Evolutionary conservation across 345 rosid genomes (phyloP).

Genomic region (Trapa incisa): DNA sequence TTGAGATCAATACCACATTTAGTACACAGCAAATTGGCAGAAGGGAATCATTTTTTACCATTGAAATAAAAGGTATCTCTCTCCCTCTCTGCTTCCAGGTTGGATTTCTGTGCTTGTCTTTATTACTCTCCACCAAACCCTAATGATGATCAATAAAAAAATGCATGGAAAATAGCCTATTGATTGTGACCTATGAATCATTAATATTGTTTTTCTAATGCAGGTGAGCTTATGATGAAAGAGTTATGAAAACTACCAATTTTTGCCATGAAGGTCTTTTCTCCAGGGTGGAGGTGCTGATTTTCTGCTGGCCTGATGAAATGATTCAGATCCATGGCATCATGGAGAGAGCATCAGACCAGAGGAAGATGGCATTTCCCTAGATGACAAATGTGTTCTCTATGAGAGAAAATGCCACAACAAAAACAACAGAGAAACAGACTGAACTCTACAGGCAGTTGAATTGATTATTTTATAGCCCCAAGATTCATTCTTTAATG

Average conservation of each 20-base stretch:
- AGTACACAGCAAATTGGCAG: background rate
- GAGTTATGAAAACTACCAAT: background rate
- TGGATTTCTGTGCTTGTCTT: conserved; percentile 2
- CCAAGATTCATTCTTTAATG: too few species aligned
- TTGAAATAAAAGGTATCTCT: too few species aligned
- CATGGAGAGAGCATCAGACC: background rate
- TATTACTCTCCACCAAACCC: conserved; percentile 1
- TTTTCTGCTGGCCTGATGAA: background rate
- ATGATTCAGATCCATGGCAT: background rate
- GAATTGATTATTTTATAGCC: background rate
- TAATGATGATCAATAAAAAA: background rate
- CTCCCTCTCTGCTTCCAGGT: background rate
- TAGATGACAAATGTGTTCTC: background rate
- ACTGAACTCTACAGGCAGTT: background rate
- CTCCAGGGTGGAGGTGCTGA: background rate
- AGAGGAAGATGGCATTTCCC: background rate
- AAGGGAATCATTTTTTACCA: background rate
- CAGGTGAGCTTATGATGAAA: background rate
- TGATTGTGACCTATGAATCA: conserved; percentile 1
- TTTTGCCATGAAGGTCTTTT: too few species aligned
- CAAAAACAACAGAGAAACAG: background rate
- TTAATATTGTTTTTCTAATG: background rate
- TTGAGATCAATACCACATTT: background rate
- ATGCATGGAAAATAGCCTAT: background rate
- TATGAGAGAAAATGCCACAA: background rate